phyloP scores from a whole-genome alignment of 352 stramenopile genomes.

The Globisporangium nagaii region DNA sequence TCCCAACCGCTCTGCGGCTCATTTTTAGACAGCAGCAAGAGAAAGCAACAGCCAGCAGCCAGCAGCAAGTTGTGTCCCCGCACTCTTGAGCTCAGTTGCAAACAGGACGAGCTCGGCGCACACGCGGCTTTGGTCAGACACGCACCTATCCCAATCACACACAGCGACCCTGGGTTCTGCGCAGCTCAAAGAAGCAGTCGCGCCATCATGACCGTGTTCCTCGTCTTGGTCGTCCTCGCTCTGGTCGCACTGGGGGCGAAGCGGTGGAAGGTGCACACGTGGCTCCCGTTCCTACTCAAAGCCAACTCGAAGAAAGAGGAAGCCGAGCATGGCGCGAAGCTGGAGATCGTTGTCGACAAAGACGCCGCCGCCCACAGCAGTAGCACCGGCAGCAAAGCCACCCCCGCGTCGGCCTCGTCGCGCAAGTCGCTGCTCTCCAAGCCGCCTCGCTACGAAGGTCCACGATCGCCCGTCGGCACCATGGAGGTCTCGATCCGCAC shows the following conservation, averaged over 20 bases:
- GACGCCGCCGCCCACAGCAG: not conserved
- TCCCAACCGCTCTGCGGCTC: too few relatives aligned
- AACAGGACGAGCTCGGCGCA: too few relatives aligned
- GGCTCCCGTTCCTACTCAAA: constrained; percentile 12
- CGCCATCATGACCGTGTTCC: constrained; percentile 5
- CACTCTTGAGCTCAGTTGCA: too few relatives aligned
- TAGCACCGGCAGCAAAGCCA: not conserved
- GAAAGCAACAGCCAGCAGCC: too few relatives aligned
- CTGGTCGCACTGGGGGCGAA: constrained; percentile 10
- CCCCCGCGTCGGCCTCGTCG: too few relatives aligned
- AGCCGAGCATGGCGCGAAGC: not conserved
- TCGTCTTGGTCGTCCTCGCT: constrained; percentile 23
- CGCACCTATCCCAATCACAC: too few relatives aligned
- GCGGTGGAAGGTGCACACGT: constrained; percentile 22
- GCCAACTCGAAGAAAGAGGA: constrained; percentile 28
- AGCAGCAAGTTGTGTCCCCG: too few relatives aligned
- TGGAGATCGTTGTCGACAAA: constrained; percentile 49
- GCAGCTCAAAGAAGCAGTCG: not conserved
- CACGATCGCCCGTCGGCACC: constrained; percentile 1
- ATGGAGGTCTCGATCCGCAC: constrained; percentile 44
- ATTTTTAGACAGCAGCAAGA: too few relatives aligned
- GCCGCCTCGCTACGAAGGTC: constrained; percentile 9
- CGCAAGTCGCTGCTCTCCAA: constrained; percentile 11
- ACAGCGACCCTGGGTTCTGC: not conserved
- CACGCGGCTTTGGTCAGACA: too few relatives aligned